phyloP scores from a whole-genome alignment of 768 basidiomycete genomes.

The Pilatotrama ljubarskyi region DNA sequence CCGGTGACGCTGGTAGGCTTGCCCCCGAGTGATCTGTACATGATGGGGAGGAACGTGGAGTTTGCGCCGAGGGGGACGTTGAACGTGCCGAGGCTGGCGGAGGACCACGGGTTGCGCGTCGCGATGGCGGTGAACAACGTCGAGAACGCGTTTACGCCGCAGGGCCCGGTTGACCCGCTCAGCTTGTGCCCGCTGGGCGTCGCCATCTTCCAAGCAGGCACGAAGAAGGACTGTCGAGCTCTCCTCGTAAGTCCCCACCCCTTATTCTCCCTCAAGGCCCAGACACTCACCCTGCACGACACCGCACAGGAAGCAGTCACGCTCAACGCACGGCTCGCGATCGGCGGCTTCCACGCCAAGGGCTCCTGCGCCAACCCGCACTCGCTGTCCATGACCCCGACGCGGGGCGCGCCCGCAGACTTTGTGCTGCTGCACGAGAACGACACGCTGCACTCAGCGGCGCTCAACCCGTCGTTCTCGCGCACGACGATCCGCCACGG shows the following conservation, averaged over 20 bases:
- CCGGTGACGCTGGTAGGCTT: slow-evolving; percentile 57
- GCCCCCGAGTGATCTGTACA: slow-evolving; percentile 68
- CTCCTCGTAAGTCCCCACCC: slow-evolving; percentile 45
- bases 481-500: slow-evolving; percentile 54
- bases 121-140: slow-evolving; percentile 67
- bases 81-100: slow-evolving; percentile 48
- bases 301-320: slow-evolving; percentile 50
- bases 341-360: slow-evolving; percentile 29
- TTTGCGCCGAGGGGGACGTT: slow-evolving; percentile 53
- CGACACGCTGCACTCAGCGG: slow-evolving; percentile 43
- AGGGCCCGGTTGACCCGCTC: slow-evolving; percentile 65
- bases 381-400: slow-evolving; percentile 14
- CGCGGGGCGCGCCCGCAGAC: slow-evolving; percentile 48
- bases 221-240: slow-evolving; percentile 43
- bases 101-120: slow-evolving; percentile 46
- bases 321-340: slow-evolving; percentile 50
- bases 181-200: slow-evolving; percentile 58
- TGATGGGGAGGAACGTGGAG: slow-evolving; percentile 55
- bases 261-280: slow-evolving; percentile 1
- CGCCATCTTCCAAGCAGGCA: slow-evolving; percentile 59
- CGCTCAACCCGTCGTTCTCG: slow-evolving; percentile 50
- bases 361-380: slow-evolving; percentile 38
- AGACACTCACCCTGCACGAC: not conserved
- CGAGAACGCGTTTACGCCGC: slow-evolving; percentile 68
- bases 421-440: slow-evolving; percentile 59